Evolutionary conservation across 306 rosid genomes (phyloP).

Genomic region (Alnus rubra): DNA sequence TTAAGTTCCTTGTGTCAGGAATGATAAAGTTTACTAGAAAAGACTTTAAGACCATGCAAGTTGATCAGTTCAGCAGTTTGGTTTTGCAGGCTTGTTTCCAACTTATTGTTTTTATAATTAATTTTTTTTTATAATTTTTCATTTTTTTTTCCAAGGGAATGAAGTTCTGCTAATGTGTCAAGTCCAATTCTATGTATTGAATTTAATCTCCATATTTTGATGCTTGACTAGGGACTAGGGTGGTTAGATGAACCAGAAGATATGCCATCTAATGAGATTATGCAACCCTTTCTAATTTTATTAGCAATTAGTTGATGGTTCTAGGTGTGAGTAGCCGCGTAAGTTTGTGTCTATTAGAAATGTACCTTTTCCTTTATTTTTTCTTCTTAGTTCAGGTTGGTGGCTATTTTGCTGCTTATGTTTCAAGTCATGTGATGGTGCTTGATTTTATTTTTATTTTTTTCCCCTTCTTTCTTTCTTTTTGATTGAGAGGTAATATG

Average conservation of each 20-base stretch:
- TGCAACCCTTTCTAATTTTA: not conserved
- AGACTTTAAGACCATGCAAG: slow-evolving; percentile 49
- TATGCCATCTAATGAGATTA: not conserved
- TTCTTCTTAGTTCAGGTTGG: not conserved
- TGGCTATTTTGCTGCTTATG: not conserved
- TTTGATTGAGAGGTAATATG: not conserved
- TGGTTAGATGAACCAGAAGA: not conserved
- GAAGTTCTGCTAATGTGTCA: not conserved
- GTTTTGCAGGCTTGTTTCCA: slow-evolving; percentile 75
- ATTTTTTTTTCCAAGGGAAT: not conserved
- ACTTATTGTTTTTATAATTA: not conserved
- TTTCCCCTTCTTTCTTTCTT: slow-evolving; percentile 10
- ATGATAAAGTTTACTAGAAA: slow-evolving; percentile 49
- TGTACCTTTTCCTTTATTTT: not conserved
- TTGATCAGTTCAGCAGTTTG: slow-evolving; percentile 83
- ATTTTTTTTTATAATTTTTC: not conserved
- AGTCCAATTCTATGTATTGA: not conserved
- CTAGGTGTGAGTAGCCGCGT: not conserved
- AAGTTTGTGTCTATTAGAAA: not conserved
- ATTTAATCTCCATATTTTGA: not conserved
- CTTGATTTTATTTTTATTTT: not conserved
- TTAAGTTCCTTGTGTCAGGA: slow-evolving; percentile 63
- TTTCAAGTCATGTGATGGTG: not conserved
- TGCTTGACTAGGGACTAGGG: not conserved
- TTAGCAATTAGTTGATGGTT: not conserved